Evolutionary conservation across 1,284 basidiomycete genomes (phyloP).

Genomic region (Ustilago tritici): DNA sequence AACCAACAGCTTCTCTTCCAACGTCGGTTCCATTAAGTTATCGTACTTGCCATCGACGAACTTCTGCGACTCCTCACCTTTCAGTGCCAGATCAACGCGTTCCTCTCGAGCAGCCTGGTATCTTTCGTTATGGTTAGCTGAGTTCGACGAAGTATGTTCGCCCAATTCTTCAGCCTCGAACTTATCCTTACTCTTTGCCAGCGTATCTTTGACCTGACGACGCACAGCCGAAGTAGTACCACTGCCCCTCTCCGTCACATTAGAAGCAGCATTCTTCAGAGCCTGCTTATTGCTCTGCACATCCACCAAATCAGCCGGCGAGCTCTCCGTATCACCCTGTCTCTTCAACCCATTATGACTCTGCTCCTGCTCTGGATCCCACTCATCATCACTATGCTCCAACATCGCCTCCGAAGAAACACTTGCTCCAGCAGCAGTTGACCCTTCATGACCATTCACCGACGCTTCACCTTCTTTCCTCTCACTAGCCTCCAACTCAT

Average conservation of each 20-base stretch:
- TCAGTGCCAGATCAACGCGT: conserved; percentile 31
- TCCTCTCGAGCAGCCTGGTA: conserved; percentile 38
- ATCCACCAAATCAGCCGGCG: conserved; percentile 26
- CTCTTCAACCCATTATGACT: conserved; percentile 53
- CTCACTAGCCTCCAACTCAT: conserved; percentile 76
- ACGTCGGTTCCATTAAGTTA: conserved; percentile 43
- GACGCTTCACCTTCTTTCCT: conserved; percentile 15
- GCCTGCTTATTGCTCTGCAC: conserved; percentile 22
- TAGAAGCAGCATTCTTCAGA: conserved; percentile 21
- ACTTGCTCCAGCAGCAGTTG: conserved; percentile 8
- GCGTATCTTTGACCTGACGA: conserved; percentile 39
- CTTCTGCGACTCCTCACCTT: conserved; percentile 35
- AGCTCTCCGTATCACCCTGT: conserved; percentile 8
- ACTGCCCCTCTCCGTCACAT: conserved; percentile 17
- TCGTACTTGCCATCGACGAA: conserved; percentile 50
- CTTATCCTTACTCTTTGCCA: conserved; percentile 26
- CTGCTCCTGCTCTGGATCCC: conserved; percentile 86
- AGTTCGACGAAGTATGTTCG: conserved; percentile 6
- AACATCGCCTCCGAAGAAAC: conserved; percentile 17
- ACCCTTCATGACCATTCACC: not conserved
- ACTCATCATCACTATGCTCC: conserved; percentile 70
- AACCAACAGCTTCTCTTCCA: conserved; percentile 49
- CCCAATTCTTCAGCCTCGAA: conserved; percentile 7
- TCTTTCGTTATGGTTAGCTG: conserved; percentile 40
- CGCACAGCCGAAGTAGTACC: conserved; percentile 29